Evolutionary conservation across 257 asterid genomes (phyloP), one percentile per base, ranked within the genome.

Genomic region (Solanum commersonii): DNA sequence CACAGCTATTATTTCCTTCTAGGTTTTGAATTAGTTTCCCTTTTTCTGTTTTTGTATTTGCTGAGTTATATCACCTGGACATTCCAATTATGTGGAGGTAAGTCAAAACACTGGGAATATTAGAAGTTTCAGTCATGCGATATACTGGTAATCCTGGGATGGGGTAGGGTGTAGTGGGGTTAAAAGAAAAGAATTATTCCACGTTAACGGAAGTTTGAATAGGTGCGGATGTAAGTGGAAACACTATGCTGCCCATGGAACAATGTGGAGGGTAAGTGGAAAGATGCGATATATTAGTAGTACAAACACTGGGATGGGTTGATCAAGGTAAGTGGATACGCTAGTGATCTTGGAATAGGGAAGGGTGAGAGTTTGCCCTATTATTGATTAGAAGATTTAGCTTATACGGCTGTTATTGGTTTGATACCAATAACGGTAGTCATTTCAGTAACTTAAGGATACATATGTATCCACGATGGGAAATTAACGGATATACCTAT

Each of bases 1-100:
- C 42, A 22, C 90, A 90, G 90, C 90, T 15, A 60, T 27, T 79
- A 60, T 27, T 79, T 44, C 37, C 67, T 89, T 72, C 22, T 84
- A 38, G 22, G 46, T 46, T 42, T 33, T 33, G 23, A 16, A 33
- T 33, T 72, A 68, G 37, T n/a, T 16, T 71, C 3, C n/a, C n/a
- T 71, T 31, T 68, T 2, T 68, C 18, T 27, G 12, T 7, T 27
- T 68, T 74, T 86, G 88, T 81, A 18, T 56, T 82, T 56, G 87
- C 23, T 81, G 88, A 78, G 86, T 87, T 89, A 78, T 18, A n/a
- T 78, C 52, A 8, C 78, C 13, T 16, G 79, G 37, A 6, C 74
- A 5, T 38, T 23, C 6, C 22, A 10, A 22, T 38, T 31, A 77
- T 40, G 40, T 72, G 44, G 25, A 33, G 59, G 23, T 38, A 77